These are phyloP conservation scores for Picea glauca DNA, from an alignment of 75 land plant genomes.

Conservation along the genomic window DNA sequence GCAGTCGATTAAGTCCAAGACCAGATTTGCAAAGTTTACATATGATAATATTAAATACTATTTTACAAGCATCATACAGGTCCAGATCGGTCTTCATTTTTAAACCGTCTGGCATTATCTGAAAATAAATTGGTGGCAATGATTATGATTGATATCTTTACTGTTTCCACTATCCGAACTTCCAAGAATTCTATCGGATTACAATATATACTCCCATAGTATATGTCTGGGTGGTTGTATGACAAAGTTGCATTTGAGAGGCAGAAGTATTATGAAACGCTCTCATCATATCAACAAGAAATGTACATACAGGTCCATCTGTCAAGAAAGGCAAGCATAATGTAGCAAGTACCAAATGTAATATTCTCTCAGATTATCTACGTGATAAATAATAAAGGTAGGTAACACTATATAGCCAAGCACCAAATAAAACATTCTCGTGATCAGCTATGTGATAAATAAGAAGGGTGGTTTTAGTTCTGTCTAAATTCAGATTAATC, in stretches of 20 bases:
- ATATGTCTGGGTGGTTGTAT: background rate
- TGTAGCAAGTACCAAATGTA: background rate
- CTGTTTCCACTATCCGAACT: background rate
- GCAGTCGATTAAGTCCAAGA: background rate
- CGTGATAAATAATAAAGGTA: background rate
- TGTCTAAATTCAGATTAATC: no score
- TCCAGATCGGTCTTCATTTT: background rate
- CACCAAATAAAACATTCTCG: no score
- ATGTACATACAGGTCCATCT: background rate
- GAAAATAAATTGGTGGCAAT: background rate
- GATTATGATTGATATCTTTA: constrained; percentile 1
- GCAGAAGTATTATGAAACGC: background rate
- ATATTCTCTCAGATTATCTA: background rate
- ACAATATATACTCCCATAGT: background rate
- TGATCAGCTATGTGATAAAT: no score
- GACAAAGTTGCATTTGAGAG: background rate
- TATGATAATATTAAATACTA: background rate
- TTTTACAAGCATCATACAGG: background rate
- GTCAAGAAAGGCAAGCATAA: background rate
- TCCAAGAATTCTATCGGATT: no score
- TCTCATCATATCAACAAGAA: background rate
- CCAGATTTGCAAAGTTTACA: background rate
- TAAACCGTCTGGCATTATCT: background rate
- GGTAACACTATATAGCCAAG: no score
- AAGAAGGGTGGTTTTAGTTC: no score